Base-by-base conservation (phyloP, 75 land plant genomes). In the Larix kaempferi region DNA sequence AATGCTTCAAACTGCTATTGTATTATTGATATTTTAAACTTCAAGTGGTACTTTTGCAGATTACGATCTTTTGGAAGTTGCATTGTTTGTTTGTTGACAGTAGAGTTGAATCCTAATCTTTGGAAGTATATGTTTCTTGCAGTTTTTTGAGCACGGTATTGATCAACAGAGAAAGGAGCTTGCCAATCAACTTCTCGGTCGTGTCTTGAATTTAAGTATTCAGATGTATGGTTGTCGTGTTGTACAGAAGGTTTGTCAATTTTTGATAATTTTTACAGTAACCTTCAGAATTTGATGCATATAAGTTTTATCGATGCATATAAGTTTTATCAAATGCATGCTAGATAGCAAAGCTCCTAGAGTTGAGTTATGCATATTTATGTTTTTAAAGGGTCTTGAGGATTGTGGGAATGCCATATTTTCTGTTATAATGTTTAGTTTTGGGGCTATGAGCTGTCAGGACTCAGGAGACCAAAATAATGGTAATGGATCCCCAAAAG, bases 171-270 rank as follows among this genome's bases (percentile, higher is more conserved):
- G 95, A 76, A 87, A 78, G 67, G 91, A 97, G 63, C 92, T 97
- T 78, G 98, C 95, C 27, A 77, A 86, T 73, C 80, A 91, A 85
- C 89, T 97, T 78, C 55, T 79, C 25, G 92, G 95, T 4, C 88
- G 84, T 74, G 84, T 97, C 15, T 83, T 97, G 74, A 66, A 77
- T 66, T 77, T 97, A 44, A 97, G 99, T 78, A 82, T 97, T 78
- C 99, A 97, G 79, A 97, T 97, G 99, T 97, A 95, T 82, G 98
- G 99, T 23, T 97, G 99, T 78, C 92, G 99, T 58, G 99, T 97
- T 3, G 93, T 97, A 41, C 98, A 97, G 74, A 97, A 97, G 98
- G 98, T 95, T 82, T 57, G 16, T 10, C 14, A 16, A n/a, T 21
- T 39, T 27, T 41, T 7, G 6, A 37, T 15, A 39, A 69, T 69